Evolutionary conservation across 352 stramenopile species (phyloP).

Genomic region (Phytophthora cryptogea): DNA sequence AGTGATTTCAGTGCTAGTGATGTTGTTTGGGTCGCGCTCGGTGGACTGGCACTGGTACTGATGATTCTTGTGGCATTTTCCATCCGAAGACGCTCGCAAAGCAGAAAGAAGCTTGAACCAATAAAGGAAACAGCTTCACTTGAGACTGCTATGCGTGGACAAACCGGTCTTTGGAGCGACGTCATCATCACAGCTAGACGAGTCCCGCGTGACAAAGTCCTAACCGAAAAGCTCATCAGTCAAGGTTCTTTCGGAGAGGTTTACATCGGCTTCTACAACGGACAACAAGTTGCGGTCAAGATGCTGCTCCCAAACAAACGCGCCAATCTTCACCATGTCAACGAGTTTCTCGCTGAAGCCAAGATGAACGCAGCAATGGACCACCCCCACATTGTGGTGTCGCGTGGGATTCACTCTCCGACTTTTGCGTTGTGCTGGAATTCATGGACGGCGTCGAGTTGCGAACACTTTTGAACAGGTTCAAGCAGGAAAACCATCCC

Average conservation of each 20-base stretch:
- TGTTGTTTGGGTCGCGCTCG: constrained; percentile 10
- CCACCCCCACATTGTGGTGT: constrained; percentile 45
- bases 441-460: constrained; percentile 53
- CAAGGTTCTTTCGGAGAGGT: constrained; percentile 43
- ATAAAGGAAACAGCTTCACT: neutral
- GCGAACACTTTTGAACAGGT: constrained; percentile 33
- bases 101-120: neutral
- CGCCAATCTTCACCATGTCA: constrained; percentile 26
- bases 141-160: too few relatives aligned
- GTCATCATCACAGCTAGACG: constrained; percentile 35
- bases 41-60: neutral
- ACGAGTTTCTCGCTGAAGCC: constrained; percentile 41
- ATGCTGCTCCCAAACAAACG: constrained; percentile 30
- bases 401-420: constrained; percentile 40
- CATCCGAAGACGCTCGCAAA: constrained; percentile 1
- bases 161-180: too few relatives aligned
- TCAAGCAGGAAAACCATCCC: constrained; percentile 12
- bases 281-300: constrained; percentile 44
- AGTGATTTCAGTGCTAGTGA: neutral
- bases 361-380: constrained; percentile 36
- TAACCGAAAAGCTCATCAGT: constrained; percentile 21
- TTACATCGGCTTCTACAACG: constrained; percentile 35
- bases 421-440: constrained; percentile 47
- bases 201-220: constrained; percentile 37
- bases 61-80: constrained; percentile 1